Conservation (phyloP, 805 yeast species). For the Metschnikowia lachancei region DNA sequence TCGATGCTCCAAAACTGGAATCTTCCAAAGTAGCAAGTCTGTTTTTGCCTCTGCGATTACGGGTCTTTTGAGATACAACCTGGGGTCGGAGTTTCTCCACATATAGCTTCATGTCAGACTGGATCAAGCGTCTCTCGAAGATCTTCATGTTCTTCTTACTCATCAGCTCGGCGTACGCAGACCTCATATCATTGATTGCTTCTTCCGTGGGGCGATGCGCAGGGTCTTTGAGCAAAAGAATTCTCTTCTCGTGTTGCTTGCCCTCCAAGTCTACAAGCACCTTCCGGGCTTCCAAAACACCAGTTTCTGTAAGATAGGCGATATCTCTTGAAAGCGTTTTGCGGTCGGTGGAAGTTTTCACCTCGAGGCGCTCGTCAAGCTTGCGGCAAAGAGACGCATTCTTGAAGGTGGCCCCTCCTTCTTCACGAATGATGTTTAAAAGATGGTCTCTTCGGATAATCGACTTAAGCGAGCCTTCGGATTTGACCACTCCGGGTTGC, state of each 20-base stretch:
- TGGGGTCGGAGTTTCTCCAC: slow-evolving; percentile 11
- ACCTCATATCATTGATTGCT: slow-evolving; percentile 27
- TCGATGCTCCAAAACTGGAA: background rate
- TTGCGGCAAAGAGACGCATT: slow-evolving; percentile 32
- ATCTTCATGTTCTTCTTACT: slow-evolving; percentile 14
- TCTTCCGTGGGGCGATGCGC: slow-evolving; percentile 27
- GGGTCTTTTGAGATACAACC: slow-evolving; percentile 3
- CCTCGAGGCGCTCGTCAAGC: slow-evolving; percentile 31
- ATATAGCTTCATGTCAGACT: slow-evolving; percentile 16
- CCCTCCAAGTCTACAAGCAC: slow-evolving; percentile 28
- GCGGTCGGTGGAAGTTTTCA: slow-evolving; percentile 32
- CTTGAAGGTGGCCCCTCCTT: slow-evolving; percentile 41
- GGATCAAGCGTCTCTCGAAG: slow-evolving; percentile 11
- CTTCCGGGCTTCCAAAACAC: slow-evolving; percentile 24
- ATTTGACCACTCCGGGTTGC: background rate
- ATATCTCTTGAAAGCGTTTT: slow-evolving; percentile 43
- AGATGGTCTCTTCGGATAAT: slow-evolving; percentile 29
- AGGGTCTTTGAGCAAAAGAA: slow-evolving; percentile 32
- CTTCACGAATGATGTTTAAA: slow-evolving; percentile 29
- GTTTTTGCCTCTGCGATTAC: slow-evolving; percentile 10
- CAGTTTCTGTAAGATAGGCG: slow-evolving; percentile 23
- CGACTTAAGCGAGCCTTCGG: slow-evolving; percentile 28
- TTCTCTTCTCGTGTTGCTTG: slow-evolving; percentile 27
- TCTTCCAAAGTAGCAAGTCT: slow-evolving; percentile 16
- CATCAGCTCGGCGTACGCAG: slow-evolving; percentile 16